Evolutionary conservation across 2,329 filamentous ascomycete genomes (phyloP).

Genomic region (Teratosphaeriaceae sp.): DNA sequence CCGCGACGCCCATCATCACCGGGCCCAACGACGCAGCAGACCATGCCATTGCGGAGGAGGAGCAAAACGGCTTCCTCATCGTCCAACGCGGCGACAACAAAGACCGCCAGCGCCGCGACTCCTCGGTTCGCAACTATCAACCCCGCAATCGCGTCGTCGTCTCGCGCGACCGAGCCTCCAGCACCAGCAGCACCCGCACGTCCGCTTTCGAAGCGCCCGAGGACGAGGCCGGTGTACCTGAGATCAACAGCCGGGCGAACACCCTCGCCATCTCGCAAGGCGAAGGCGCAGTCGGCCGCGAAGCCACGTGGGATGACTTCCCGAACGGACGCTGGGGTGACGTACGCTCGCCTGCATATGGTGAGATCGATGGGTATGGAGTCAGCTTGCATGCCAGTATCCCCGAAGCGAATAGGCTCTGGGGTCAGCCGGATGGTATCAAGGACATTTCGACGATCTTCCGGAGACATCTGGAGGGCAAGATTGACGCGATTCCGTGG

Average conservation of each 20-base stretch:
- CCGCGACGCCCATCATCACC: conserved; percentile 24
- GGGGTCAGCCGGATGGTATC: conserved; percentile 67
- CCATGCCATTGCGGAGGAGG: conserved; percentile 20
- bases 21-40: conserved; percentile 40
- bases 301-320: conserved; percentile 98
- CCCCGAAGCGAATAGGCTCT: conserved; percentile 74
- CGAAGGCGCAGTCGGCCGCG: conserved; percentile 77
- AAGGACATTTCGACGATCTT: conserved; percentile 77
- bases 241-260: conserved; percentile 65
- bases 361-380: conserved; percentile 96
- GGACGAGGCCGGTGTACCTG: conserved; percentile 69
- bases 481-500: conserved; percentile 81
- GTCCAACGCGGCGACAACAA: conserved; percentile 44
- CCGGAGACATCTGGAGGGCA: conserved; percentile 69
- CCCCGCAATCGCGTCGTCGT: conserved; percentile 85
- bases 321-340: conserved; percentile 96
- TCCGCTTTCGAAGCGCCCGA: conserved; percentile 60
- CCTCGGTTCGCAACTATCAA: conserved; percentile 75
- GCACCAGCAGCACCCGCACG: conserved; percentile 46
- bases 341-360: conserved; percentile 85
- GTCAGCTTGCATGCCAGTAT: conserved; percentile 89
- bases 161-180: conserved; percentile 47
- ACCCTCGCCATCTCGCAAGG: conserved; percentile 92
- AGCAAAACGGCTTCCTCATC: conserved; percentile 30
- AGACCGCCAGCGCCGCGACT: conserved; percentile 47